Evolutionary conservation across 306 rosid species (phyloP), one percentile per base, ranked within the genome.

Genomic region (cucumber (Cucumis sativus)): DNA sequence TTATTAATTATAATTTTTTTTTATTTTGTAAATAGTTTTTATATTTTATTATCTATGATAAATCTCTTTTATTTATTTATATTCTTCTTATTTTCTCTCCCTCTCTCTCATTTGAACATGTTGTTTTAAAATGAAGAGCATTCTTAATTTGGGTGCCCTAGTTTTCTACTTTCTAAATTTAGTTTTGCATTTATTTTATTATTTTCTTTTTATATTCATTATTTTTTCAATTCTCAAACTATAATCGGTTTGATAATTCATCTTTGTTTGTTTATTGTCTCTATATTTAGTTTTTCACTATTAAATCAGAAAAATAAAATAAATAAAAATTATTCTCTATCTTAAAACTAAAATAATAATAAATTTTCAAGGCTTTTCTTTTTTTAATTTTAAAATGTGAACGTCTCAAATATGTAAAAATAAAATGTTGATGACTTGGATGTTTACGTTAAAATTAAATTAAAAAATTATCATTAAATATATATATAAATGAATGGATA

Each of bases 131-230:
- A 20, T 33, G 45, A 6, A 65, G 74, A 14, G 11, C 73, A 11
- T 68, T 41, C 74, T 68, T 7, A 41, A 20, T 68, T 41, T 68
- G 18, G 74, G 74, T 68, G 74, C 74, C 74, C 74, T 68, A 68
- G 37, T 68, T 41, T 68, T 68, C 18, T 20, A 43, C 55, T 68
- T 68, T 40, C 74, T 43, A 68, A 20, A 40, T 68, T 41, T 41
- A 41, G 55, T 68, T 68, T 43, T 41, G 8, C 54, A 67, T 66
- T 37, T 64, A 8, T 64, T 64, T 62, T 23, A 14, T 15, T 62
- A 2, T 59, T 59, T 59, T 23, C 35, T 11, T 59, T 59, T 21
- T 59, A 21, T 10, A 59, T 21, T 21, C 5, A 23, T n/a, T 7
- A 3, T 11, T 45, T 45, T 45, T 20, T 20, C 14, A 58, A 37